Conservation (phyloP, 371 early-diverging fungal genomes). For the Mucor irregularis region DNA sequence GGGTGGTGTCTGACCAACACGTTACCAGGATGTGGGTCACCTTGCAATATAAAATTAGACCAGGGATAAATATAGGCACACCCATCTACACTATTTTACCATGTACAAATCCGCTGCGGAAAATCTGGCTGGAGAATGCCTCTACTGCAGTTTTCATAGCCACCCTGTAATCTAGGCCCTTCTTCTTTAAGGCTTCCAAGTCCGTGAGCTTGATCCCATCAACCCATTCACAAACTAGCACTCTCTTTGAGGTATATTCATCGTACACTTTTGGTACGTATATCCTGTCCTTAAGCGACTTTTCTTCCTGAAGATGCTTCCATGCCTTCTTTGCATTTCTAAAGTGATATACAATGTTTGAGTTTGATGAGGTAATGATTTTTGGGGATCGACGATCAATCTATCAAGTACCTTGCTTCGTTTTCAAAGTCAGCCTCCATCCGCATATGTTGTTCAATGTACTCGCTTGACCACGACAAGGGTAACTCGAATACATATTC, state of each 20-base stretch:
- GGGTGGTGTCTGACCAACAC: conserved; percentile 80
- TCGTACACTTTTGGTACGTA: conserved; percentile 84
- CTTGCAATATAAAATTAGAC: conserved; percentile 15
- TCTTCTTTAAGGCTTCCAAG: conserved; percentile 36
- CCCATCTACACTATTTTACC: conserved; percentile 31
- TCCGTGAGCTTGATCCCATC: conserved; percentile 72
- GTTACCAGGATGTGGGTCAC: conserved; percentile 89
- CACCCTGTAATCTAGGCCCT: conserved; percentile 42
- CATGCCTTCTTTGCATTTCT: conserved; percentile 73
- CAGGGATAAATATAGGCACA: too few relatives aligned
- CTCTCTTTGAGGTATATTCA: conserved; percentile 68
- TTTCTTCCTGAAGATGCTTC: conserved; percentile 58
- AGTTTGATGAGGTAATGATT: neutral
- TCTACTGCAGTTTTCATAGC: conserved; percentile 80
- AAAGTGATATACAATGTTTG: neutral
- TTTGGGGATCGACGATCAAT: too few relatives aligned
- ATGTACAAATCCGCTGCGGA: conserved; percentile 87
- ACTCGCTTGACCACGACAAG: conserved; percentile 78
- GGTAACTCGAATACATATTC: conserved; percentile 86
- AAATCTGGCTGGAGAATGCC: conserved; percentile 89
- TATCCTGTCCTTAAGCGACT: conserved; percentile 48
- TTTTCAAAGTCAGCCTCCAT: conserved; percentile 78
- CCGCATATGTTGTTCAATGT: conserved; percentile 75
- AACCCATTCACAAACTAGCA: conserved; percentile 90
- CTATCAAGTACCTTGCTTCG: conserved; percentile 79